A percentile compares a stretch with the other conserved stretches of the same genome.
Evolutionary conservation across 202 grass and related monocot species (phyloP).

Genomic region (Carex arenaria): DNA sequence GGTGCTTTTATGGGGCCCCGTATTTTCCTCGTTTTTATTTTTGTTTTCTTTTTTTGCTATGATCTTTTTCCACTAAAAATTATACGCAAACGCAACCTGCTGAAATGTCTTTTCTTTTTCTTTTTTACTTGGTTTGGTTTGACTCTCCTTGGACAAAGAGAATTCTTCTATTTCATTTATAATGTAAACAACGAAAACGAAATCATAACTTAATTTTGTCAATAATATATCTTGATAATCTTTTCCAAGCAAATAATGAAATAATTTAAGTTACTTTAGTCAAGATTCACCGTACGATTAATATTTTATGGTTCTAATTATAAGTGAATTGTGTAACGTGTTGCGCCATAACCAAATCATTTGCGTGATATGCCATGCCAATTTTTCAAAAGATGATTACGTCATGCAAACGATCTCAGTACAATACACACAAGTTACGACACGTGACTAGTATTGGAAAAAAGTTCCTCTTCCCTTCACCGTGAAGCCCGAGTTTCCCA

Average conservation of each 20-base stretch:
- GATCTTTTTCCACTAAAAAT: background rate
- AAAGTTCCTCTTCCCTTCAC: too few relatives aligned
- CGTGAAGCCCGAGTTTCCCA: too few relatives aligned
- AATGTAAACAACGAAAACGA: background rate
- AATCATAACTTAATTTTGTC: background rate
- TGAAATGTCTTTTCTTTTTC: background rate
- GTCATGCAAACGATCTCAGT: too few relatives aligned
- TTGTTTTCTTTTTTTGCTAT: background rate
- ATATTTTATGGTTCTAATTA: too few relatives aligned
- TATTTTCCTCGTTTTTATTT: background rate
- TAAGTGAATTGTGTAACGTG: too few relatives aligned
- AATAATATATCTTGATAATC: background rate
- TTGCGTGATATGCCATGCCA: accelerated
- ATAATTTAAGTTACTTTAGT: too few relatives aligned
- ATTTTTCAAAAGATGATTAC: too few relatives aligned
- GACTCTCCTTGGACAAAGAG: background rate
- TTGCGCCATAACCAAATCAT: too few relatives aligned
- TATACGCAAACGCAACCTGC: conserved; percentile 17
- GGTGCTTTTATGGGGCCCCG: conserved; percentile 16
- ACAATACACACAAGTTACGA: too few relatives aligned
- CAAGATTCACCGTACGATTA: too few relatives aligned
- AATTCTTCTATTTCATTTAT: background rate
- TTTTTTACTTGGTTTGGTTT: background rate
- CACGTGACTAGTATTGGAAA: too few relatives aligned
- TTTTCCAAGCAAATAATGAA: too few relatives aligned